Evolutionary conservation across 352 stramenopile genomes (phyloP).

Genomic region (Phytophthora capsici): DNA sequence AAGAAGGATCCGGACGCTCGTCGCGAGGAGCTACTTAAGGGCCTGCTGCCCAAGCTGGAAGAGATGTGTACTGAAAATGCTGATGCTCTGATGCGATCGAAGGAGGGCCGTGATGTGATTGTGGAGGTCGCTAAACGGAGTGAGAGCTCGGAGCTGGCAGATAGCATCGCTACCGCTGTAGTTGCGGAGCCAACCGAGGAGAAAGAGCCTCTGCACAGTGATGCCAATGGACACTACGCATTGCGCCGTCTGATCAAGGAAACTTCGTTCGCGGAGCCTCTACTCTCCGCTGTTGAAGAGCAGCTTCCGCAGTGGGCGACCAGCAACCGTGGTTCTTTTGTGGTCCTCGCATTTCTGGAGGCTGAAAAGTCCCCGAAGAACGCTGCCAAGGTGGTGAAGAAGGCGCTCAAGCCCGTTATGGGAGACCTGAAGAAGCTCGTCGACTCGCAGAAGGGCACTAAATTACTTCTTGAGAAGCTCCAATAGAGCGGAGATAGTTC

Average conservation of each 20-base stretch:
- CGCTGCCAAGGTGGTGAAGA: conserved; percentile 56
- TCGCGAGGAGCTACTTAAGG: conserved; percentile 80
- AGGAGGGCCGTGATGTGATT: conserved; percentile 81
- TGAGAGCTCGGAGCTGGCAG: conserved; percentile 52
- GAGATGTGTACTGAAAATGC: conserved; percentile 75
- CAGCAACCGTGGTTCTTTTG: conserved; percentile 85
- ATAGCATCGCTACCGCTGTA: conserved; percentile 54
- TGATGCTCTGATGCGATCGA: conserved; percentile 73
- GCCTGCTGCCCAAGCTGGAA: conserved; percentile 81
- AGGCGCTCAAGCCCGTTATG: conserved; percentile 66
- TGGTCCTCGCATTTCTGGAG: conserved; percentile 85
- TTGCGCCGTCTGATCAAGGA: conserved; percentile 85
- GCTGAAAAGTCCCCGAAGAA: conserved; percentile 60
- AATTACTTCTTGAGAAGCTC: conserved; percentile 87
- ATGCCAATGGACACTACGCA: conserved; percentile 76
- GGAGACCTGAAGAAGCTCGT: conserved; percentile 65
- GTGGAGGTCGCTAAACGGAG: conserved; percentile 82
- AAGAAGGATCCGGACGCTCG: conserved; percentile 86
- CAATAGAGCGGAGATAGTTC: conserved; percentile 47
- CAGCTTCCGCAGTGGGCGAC: conserved; percentile 59
- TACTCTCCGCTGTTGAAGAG: conserved; percentile 61
- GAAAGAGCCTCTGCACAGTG: conserved; percentile 68
- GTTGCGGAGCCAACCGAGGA: conserved; percentile 46
- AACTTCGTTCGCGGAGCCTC: conserved; percentile 52
- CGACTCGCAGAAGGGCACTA: conserved; percentile 73